A percentile compares a stretch with the other conserved stretches of the same genome.
phyloP scores from a whole-genome alignment of 2,329 filamentous ascomycete species.

The Colletotrichum sp. region DNA sequence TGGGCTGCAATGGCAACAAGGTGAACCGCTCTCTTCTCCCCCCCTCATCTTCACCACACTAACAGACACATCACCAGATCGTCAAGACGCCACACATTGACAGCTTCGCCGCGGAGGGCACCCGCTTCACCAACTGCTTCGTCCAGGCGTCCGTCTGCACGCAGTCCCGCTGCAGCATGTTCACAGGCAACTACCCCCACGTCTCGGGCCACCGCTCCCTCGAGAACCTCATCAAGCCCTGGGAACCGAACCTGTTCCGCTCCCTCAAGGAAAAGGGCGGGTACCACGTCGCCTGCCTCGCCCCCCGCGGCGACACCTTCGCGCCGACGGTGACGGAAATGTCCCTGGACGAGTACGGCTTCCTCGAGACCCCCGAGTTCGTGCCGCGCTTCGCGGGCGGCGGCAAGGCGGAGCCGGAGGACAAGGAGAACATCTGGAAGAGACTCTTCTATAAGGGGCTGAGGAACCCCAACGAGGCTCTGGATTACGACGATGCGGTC shows the following conservation, averaged over 20 bases:
- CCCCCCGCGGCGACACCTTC: slow-evolving; percentile 45
- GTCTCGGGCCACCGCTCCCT: slow-evolving; percentile 49
- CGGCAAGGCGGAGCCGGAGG: neutral
- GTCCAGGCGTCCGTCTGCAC: slow-evolving; percentile 50
- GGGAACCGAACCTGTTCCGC: slow-evolving; percentile 51
- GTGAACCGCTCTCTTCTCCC: neutral
- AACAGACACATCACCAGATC: neutral
- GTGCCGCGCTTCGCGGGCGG: slow-evolving; percentile 31
- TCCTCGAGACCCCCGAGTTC: slow-evolving; percentile 41
- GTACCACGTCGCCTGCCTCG: slow-evolving; percentile 51
- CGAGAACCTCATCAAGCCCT: slow-evolving; percentile 51
- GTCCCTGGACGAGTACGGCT: slow-evolving; percentile 49
- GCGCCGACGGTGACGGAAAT: slow-evolving; percentile 46
- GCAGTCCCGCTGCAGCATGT: slow-evolving; percentile 50
- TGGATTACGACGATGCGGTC: slow-evolving; percentile 50
- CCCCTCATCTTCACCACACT: neutral
- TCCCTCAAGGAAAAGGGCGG: slow-evolving; percentile 42
- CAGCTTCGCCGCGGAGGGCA: slow-evolving; percentile 38
- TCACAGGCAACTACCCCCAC: slow-evolving; percentile 50
- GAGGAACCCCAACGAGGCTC: slow-evolving; percentile 35
- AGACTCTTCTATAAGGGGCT: slow-evolving; percentile 45
- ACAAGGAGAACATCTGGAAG: slow-evolving; percentile 37
- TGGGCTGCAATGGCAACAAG: slow-evolving; percentile 36
- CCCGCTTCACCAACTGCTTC: slow-evolving; percentile 49
- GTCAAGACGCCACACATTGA: slow-evolving; percentile 47